Base-by-base conservation (phyloP, 345 rosid species). In the Aurinia saxatilis region DNA sequence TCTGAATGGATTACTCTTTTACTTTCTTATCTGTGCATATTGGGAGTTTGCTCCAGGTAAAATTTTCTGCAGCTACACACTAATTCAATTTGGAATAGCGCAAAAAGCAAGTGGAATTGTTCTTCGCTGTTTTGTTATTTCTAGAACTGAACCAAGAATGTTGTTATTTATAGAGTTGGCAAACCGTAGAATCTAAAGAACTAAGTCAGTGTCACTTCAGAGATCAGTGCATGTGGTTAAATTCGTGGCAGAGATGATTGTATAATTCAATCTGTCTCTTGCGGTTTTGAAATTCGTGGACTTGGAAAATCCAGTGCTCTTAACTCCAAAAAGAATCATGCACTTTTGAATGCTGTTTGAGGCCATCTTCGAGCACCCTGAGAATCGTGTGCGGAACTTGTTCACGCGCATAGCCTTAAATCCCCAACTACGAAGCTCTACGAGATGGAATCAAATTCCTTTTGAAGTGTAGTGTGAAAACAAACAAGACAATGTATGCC, bases 31-130 rank as follows among this genome's bases (percentile, higher is more conserved):
- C 73, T 92, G 59, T 85, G 82, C 62, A 71, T 80, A 27, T 82
- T 92, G 59, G 98, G 88, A 72, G 91, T 89, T 82, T 89, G 84
- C 74, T 84, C 93, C 41, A 82, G 98, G 98, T 89, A 49, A 54
- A 2, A 49, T 60, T 66, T 34, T 65, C 57, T 66, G 30, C 49
- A 55, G 34, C 57, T 57, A 30, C 44, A 14, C 19, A 57, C 31
- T 42, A 12, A n/a, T 41, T 68, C 25, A 39, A 11, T 37, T 57
- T 71, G 11, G 31, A 40, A 21, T n/a, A 40, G n/a, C n/a, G n/a
- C n/a, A n/a, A n/a, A n/a, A n/a, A n/a, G n/a, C n/a, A n/a, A n/a
- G n/a, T n/a, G 35, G 10, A 23, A 34, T 29, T 58, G 17, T 29
- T 45, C 36, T 25, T 47, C 46, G 14, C 46, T 21, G 30, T 38